These are phyloP conservation scores for Carallia pectinifolia DNA, from an alignment of 345 rosid genomes.

Conservation along the genomic window DNA sequence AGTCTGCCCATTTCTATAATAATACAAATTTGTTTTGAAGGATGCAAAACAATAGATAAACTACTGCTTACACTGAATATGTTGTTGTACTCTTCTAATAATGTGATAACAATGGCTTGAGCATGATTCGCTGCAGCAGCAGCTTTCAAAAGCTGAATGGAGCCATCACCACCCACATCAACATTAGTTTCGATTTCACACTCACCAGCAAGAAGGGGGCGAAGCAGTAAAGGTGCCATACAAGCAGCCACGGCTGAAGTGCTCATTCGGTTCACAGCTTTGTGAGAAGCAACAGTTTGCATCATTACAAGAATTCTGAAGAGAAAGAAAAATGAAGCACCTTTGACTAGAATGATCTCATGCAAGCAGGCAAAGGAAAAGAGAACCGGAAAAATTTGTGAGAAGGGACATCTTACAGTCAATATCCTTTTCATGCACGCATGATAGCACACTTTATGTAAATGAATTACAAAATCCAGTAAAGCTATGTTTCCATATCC, in stretches of 20 bases:
- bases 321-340: conserved; percentile 20
- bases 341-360: neutral
- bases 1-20: neutral
- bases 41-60: conserved; percentile 7
- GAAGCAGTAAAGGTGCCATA: conserved; percentile 99
- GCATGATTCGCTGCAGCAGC: conserved; percentile 99
- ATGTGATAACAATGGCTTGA: conserved; percentile 88
- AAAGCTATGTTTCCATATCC: too few relatives aligned
- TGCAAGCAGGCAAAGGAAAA: neutral
- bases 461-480: too few relatives aligned
- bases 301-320: conserved; percentile 91
- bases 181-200: conserved; percentile 90
- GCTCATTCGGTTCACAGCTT: conserved; percentile 85
- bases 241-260: conserved; percentile 97
- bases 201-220: conserved; percentile 94
- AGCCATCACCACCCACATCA: conserved; percentile 94
- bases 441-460: neutral
- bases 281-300: conserved; percentile 79
- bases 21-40: conserved; percentile 10
- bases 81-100: conserved; percentile 77
- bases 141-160: conserved; percentile 90
- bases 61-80: conserved; percentile 76
- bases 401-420: neutral
- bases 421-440: neutral
- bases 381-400: conserved; percentile 2